Evolutionary conservation across 2,329 filamentous ascomycete species (phyloP), one percentile per base, ranked within the genome.

Genomic region (Lasiodiplodia sp.): DNA sequence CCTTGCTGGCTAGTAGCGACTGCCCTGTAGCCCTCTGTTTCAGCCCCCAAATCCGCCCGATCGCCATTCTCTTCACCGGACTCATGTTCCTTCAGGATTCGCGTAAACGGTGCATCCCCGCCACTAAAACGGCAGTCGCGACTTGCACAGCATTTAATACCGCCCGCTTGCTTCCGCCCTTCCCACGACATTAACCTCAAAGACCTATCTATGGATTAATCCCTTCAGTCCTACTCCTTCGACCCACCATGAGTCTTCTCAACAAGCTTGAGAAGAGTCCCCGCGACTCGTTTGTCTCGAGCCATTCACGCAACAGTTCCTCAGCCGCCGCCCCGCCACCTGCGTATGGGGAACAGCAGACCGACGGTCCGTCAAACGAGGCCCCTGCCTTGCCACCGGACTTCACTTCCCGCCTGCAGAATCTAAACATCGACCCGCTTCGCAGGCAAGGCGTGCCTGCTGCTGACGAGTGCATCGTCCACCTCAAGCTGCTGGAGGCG

Each of bases 401-500:
- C 37, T 63, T 68, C 57, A 68, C 49, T 10, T 14, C 23, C 14
- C 60, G 67, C 11, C 58, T 68, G 44, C 49, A 57, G 40, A 51
- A 21, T 34, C 21, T 68, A 18, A 68, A 16, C 28, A 51, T 68
- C 23, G 62, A 58, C 34, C 58, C 60, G 3, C 38, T 63, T 5
- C 55, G 18, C 4, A 34, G n/a, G 37, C 25, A 38, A 23, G 52
- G 38, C 14, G 47, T 44, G 16, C 69, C 69, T 7, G 25, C 66
- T 16, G 21, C 62, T 14, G 53, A 69, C 69, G 84, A 88, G 52
- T 92, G 90, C 71, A 85, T 92, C 25, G 90, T 88, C 0, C 92
- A 96, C 76, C 84, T 95, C 34, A 93, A 92, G 76, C 82, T 95
- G 0, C 83, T 95, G 1, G 87, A 88, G 65, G 87, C 89, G 11